phyloP scores from a whole-genome alignment of 1,139 yeast genomes.

The Zygoascus hellenicus region DNA sequence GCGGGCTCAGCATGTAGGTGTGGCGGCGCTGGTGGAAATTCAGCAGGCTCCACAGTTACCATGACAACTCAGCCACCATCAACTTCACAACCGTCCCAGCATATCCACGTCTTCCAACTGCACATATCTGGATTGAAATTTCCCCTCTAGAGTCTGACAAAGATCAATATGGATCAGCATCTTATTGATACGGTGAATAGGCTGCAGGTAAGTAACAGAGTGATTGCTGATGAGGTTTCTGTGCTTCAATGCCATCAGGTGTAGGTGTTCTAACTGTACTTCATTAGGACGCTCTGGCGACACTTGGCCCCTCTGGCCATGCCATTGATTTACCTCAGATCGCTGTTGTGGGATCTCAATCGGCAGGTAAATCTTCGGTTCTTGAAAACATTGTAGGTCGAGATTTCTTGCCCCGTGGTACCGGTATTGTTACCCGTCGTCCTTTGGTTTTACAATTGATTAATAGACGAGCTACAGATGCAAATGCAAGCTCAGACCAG shows the following conservation, averaged over 20 bases:
- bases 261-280: background rate
- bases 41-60: too few relatives aligned
- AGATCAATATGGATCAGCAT: slow-evolving; percentile 67
- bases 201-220: slow-evolving; percentile 36
- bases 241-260: background rate
- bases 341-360: slow-evolving; percentile 94
- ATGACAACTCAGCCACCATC: too few relatives aligned
- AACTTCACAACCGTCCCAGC: too few relatives aligned
- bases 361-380: slow-evolving; percentile 90
- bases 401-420: slow-evolving; percentile 91
- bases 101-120: background rate
- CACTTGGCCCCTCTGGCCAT: slow-evolving; percentile 57
- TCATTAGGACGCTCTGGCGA: slow-evolving; percentile 83
- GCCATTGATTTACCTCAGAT: slow-evolving; percentile 83
- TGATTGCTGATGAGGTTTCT: background rate
- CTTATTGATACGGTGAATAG: slow-evolving; percentile 89
- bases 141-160: too few relatives aligned
- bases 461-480: slow-evolving; percentile 47
- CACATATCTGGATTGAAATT: background rate
- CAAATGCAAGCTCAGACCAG: slow-evolving; percentile 16
- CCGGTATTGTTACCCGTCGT: slow-evolving; percentile 93
- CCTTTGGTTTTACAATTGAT: slow-evolving; percentile 80
- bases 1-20: too few relatives aligned
- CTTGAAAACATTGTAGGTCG: slow-evolving; percentile 92
- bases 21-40: too few relatives aligned